These are phyloP conservation scores for Dioscorea dumetorum DNA, from an alignment of 106 monocot species.

Conservation along the genomic window DNA sequence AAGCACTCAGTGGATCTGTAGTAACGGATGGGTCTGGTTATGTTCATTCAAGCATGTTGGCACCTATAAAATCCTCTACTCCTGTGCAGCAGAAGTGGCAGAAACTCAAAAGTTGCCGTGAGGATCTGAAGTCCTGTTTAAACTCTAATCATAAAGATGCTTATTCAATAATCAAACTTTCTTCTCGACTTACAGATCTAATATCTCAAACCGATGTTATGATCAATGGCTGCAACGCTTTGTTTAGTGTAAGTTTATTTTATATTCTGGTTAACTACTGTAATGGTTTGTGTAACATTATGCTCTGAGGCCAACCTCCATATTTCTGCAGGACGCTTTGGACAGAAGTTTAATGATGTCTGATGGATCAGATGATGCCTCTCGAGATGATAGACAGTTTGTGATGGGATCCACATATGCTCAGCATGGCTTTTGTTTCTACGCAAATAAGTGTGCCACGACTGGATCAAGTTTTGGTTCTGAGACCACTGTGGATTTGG, in stretches of 20 bases:
- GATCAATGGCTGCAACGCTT: slow-evolving; percentile 35
- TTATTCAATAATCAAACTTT: slow-evolving; percentile 31
- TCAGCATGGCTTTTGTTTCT: slow-evolving; percentile 70
- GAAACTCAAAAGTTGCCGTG: slow-evolving; percentile 24
- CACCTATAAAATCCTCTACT: slow-evolving; percentile 8
- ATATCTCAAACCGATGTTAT: slow-evolving; percentile 76
- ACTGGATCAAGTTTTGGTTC: slow-evolving; percentile 20
- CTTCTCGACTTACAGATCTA: slow-evolving; percentile 45
- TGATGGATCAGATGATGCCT: slow-evolving; percentile 37
- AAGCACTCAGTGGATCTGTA: slow-evolving; percentile 19
- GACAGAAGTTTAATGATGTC: slow-evolving; percentile 28
- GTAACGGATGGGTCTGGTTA: slow-evolving; percentile 78
- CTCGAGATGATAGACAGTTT: slow-evolving; percentile 49
- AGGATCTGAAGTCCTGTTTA: slow-evolving; percentile 34
- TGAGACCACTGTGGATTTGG: slow-evolving; percentile 23
- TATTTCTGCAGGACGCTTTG: slow-evolving; percentile 51
- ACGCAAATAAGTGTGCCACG: slow-evolving; percentile 22
- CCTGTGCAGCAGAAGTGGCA: slow-evolving; percentile 67
- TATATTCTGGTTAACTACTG: background rate
- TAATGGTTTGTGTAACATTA: background rate
- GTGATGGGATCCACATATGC: slow-evolving; percentile 72
- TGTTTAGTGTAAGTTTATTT: slow-evolving; percentile 36
- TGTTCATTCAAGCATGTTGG: slow-evolving; percentile 26
- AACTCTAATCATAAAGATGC: slow-evolving; percentile 19
- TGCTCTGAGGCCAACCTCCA: background rate